Evolutionary conservation across 345 rosid species (phyloP).

Genomic region (Ricinus communis): DNA sequence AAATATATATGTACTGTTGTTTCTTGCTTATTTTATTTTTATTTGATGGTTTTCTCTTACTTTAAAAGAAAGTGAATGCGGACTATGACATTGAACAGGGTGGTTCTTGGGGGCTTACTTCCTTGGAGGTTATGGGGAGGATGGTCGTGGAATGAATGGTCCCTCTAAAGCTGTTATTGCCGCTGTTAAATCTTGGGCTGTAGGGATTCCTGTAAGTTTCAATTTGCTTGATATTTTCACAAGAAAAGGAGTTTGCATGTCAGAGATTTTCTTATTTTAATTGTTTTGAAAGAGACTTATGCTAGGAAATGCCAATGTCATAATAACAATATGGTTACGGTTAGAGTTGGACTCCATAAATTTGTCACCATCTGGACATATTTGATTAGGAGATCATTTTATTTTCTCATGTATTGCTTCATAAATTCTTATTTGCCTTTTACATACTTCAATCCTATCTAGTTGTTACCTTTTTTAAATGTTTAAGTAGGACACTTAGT

Average conservation of each 20-base stretch:
- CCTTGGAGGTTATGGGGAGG: conserved; percentile 82
- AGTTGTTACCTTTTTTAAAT: neutral
- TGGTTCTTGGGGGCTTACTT: conserved; percentile 95
- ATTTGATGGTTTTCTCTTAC: neutral
- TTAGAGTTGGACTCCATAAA: neutral
- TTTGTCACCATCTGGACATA: neutral
- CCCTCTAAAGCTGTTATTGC: conserved; percentile 62
- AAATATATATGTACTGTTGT: too few relatives aligned
- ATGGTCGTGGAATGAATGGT: conserved; percentile 85
- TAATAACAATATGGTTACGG: neutral
- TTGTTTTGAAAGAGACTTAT: neutral
- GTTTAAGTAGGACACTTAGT: neutral
- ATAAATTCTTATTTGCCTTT: neutral
- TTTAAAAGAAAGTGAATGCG: neutral
- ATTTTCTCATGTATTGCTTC: neutral
- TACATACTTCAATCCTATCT: neutral
- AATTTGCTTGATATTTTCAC: neutral
- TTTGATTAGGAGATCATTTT: neutral
- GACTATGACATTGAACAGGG: conserved; percentile 45
- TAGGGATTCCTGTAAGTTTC: conserved; percentile 73
- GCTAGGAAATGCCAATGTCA: neutral
- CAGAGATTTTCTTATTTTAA: neutral
- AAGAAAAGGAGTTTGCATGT: neutral
- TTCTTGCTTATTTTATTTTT: neutral
- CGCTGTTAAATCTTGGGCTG: conserved; percentile 80